A percentile compares a stretch with the other conserved stretches of the same genome.
These are phyloP conservation scores for Moesziomyces parantarcticus DNA, from an alignment of 1,284 basidiomycete genomes.

Conservation along the genomic window DNA sequence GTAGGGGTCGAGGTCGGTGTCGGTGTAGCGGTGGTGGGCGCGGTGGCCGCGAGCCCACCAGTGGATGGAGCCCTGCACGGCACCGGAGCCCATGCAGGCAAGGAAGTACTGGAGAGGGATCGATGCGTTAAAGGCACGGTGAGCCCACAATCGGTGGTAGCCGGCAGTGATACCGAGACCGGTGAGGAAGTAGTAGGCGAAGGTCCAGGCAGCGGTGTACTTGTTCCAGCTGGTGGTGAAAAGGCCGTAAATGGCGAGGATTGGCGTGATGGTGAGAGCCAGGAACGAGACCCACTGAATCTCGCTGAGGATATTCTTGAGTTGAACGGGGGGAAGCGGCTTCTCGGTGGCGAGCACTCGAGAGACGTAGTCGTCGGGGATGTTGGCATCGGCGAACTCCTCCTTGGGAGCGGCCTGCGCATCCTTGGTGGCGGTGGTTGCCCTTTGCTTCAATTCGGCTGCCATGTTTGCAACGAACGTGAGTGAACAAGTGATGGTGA, in stretches of 20 bases:
- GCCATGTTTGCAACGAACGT: slow-evolving; percentile 29
- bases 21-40: slow-evolving; percentile 68
- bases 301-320: slow-evolving; percentile 63
- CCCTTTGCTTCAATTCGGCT: slow-evolving; percentile 48
- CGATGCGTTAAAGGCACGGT: slow-evolving; percentile 63
- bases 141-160: slow-evolving; percentile 67
- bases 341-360: slow-evolving; percentile 54
- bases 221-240: slow-evolving; percentile 54
- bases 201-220: slow-evolving; percentile 53
- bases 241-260: slow-evolving; percentile 61
- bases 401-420: slow-evolving; percentile 50
- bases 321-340: slow-evolving; percentile 59
- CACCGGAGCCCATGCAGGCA: slow-evolving; percentile 64
- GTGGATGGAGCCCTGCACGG: slow-evolving; percentile 66
- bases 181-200: slow-evolving; percentile 65
- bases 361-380: slow-evolving; percentile 63
- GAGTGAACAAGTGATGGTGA: neutral
- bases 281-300: slow-evolving; percentile 67
- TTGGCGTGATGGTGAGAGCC: slow-evolving; percentile 58
- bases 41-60: slow-evolving; percentile 68
- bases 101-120: slow-evolving; percentile 60
- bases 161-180: slow-evolving; percentile 65
- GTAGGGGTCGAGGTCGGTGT: slow-evolving; percentile 67
- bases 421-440: slow-evolving; percentile 36
- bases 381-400: slow-evolving; percentile 57